Evolutionary conservation across 2,329 filamentous ascomycete genomes (phyloP).

Genomic region (Trichoderma asperellum): DNA sequence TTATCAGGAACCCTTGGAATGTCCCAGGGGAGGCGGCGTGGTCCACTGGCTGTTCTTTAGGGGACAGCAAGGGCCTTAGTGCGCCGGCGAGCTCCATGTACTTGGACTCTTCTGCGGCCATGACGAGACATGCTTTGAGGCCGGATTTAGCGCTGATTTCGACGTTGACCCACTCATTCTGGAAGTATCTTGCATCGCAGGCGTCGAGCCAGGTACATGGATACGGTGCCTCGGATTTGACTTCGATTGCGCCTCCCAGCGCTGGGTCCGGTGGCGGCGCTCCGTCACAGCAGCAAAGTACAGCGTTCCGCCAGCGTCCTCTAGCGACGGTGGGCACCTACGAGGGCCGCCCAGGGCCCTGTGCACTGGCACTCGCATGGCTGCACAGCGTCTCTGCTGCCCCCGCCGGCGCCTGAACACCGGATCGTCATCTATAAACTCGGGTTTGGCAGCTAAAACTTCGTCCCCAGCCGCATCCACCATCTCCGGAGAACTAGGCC

Average conservation of each 20-base stretch:
- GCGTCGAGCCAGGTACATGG: conserved; percentile 13
- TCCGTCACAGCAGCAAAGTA: conserved; percentile 1
- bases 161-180: neutral
- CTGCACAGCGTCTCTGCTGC: neutral
- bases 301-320: conserved; percentile 7
- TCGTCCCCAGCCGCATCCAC: conserved; percentile 20
- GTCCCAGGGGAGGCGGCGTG: conserved; percentile 8
- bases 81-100: conserved; percentile 12
- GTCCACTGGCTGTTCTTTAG: conserved; percentile 22
- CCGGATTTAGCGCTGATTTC: conserved; percentile 7
- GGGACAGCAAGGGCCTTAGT: conserved; percentile 18
- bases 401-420: conserved; percentile 22
- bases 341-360: conserved; percentile 5
- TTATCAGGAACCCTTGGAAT: conserved; percentile 28
- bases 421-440: conserved; percentile 27
- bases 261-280: conserved; percentile 16
- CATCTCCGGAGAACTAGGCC: conserved; percentile 22
- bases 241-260: conserved; percentile 12
- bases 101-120: neutral
- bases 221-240: neutral
- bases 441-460: conserved; percentile 22
- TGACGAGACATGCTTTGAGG: conserved; percentile 16
- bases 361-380: neutral
- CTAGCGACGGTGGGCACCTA: neutral
- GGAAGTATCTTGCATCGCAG: conserved; percentile 17